A percentile compares a stretch with the other conserved stretches of the same genome.
Conservation (phyloP, 129 eudicot genomes). For the Scalesia atractyloides region DNA sequence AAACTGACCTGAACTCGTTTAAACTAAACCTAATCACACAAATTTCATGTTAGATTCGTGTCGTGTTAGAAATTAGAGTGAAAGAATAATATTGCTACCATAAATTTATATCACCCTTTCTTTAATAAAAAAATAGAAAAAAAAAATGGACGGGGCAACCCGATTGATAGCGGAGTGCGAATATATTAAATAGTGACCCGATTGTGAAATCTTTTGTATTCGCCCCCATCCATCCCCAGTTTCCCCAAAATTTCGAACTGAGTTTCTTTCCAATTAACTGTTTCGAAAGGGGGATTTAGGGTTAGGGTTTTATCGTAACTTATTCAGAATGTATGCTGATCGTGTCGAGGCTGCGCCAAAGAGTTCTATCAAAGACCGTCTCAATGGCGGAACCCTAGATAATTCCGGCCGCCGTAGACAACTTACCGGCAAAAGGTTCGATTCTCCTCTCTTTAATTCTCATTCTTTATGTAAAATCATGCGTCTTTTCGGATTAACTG, state of each 20-base stretch:
- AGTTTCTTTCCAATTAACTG: constrained; percentile 16
- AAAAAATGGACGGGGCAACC: too few relatives aligned
- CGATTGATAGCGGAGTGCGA: neutral
- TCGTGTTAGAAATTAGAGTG: too few relatives aligned
- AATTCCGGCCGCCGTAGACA: constrained; percentile 56
- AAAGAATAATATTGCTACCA: too few relatives aligned
- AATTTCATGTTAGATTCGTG: too few relatives aligned
- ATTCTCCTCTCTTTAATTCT: neutral
- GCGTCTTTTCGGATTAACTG: neutral
- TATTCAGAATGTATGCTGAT: constrained; percentile 64
- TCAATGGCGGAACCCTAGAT: constrained; percentile 51
- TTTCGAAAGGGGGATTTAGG: constrained; percentile 33
- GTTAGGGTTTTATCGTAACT: constrained; percentile 39
- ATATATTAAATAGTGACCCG: neutral
- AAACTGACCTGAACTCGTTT: too few relatives aligned
- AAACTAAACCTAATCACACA: too few relatives aligned
- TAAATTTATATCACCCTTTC: too few relatives aligned
- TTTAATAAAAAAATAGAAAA: too few relatives aligned
- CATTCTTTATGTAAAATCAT: neutral
- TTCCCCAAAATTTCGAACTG: constrained; percentile 21
- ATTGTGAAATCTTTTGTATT: neutral
- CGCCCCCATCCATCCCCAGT: neutral
- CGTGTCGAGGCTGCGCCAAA: constrained; percentile 63
- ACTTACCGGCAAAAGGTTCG: constrained; percentile 76
- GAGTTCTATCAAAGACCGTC: constrained; percentile 77